phyloP scores from a whole-genome alignment of 345 rosid genomes.

The Pseudoturritis turrita region DNA sequence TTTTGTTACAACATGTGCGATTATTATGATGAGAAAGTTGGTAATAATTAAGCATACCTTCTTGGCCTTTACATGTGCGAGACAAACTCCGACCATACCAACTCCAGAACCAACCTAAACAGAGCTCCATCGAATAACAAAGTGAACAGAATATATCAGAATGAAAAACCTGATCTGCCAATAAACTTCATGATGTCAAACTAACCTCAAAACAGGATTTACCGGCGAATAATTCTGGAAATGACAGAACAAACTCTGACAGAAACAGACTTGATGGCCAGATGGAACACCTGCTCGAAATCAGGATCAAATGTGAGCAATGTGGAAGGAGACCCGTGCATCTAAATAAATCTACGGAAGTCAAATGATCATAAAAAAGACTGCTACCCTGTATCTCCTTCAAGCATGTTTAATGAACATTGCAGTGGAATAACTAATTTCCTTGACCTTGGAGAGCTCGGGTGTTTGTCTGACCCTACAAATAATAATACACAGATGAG shows the following conservation, averaged over 20 bases:
- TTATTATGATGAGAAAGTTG: not conserved
- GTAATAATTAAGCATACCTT: constrained; percentile 40
- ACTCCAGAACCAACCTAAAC: constrained; percentile 89
- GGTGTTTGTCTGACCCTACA: constrained; percentile 42
- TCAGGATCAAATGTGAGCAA: not conserved
- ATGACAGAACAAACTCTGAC: constrained; percentile 71
- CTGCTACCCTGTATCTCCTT: constrained; percentile 85
- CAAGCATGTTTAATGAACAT: constrained; percentile 85
- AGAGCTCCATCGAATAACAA: constrained; percentile 8
- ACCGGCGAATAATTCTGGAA: constrained; percentile 51
- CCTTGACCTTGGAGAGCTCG: constrained; percentile 38
- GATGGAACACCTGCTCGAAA: constrained; percentile 59
- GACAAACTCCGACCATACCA: constrained; percentile 81
- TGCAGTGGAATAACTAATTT: constrained; percentile 53
- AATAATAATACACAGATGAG: constrained; percentile 2
- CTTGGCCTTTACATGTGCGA: constrained; percentile 71
- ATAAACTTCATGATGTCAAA: not conserved
- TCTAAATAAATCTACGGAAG: not conserved
- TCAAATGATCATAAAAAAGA: not conserved
- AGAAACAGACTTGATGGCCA: constrained; percentile 83
- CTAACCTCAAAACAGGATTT: constrained; percentile 81
- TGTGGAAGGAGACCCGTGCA: not conserved
- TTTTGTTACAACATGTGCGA: not conserved
- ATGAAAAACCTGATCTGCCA: not conserved
- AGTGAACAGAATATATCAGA: not conserved